These are phyloP conservation scores for Scorias spongiosa DNA, from an alignment of 2,329 filamentous ascomycete genomes.

Conservation along the genomic window DNA sequence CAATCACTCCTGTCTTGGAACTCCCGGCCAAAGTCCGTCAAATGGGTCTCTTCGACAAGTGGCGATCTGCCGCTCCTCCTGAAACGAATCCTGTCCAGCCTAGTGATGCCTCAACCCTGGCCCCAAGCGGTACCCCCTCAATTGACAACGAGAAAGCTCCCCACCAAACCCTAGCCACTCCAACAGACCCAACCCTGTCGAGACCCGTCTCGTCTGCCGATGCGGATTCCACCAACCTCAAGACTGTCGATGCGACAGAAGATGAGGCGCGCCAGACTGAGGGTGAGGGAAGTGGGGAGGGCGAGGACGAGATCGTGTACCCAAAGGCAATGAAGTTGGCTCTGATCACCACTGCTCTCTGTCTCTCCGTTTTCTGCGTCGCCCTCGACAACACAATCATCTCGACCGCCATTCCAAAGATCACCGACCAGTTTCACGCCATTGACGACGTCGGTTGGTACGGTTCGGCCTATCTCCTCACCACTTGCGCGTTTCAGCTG, in stretches of 20 bases:
- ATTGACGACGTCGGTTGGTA: constrained; percentile 34
- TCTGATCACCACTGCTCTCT: constrained; percentile 22
- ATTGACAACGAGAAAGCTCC: background rate
- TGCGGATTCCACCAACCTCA: background rate
- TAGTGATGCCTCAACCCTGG: background rate
- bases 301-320: constrained; percentile 20
- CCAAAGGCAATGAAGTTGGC: constrained; percentile 19
- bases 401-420: constrained; percentile 31
- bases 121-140: background rate
- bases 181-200: background rate
- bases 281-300: constrained; percentile 3
- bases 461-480: constrained; percentile 30
- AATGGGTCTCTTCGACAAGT: background rate
- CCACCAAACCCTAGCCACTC: background rate
- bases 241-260: background rate
- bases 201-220: background rate
- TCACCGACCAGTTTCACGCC: constrained; percentile 33
- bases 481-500: constrained; percentile 26
- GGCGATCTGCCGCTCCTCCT: background rate
- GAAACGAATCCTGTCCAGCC: background rate
- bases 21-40: too few relatives aligned
- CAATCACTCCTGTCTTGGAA: too few relatives aligned
- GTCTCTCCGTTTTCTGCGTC: constrained; percentile 21
- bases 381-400: constrained; percentile 33
- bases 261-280: too few relatives aligned